Conservation (phyloP, 345 rosid species). For the Dipteronia dyeriana region DNA sequence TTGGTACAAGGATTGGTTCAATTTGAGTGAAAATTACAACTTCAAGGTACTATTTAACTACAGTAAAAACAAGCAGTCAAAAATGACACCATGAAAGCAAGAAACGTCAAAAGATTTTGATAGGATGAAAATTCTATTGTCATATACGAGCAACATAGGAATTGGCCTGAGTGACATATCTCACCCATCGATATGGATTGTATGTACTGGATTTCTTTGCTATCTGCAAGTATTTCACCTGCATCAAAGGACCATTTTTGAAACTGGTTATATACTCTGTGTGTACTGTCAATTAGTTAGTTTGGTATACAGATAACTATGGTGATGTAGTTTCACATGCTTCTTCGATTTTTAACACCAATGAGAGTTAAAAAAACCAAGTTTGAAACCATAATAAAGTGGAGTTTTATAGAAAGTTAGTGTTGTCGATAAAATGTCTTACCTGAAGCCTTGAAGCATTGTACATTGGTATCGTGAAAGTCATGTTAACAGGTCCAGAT, state of each 20-base stretch:
- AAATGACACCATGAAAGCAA: background rate
- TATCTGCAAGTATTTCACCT: constrained; percentile 99
- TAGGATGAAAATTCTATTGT: background rate
- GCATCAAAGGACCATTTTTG: constrained; percentile 29
- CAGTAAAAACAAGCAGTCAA: background rate
- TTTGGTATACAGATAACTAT: background rate
- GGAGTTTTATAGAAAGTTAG: constrained; percentile 11
- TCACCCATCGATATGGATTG: constrained; percentile 98
- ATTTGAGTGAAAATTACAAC: background rate
- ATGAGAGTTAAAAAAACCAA: background rate
- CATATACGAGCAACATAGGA: constrained; percentile 90
- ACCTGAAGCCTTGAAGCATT: constrained; percentile 94
- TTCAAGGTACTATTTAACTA: background rate
- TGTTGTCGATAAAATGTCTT: constrained; percentile 19
- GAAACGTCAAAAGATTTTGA: background rate
- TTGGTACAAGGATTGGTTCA: constrained; percentile 1
- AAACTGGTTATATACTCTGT: background rate
- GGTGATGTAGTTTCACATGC: background rate
- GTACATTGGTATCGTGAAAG: constrained; percentile 95
- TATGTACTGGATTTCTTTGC: constrained; percentile 80
- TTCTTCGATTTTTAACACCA: background rate
- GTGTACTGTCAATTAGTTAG: background rate
- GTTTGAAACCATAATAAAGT: background rate
- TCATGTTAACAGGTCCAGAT: constrained; percentile 98
- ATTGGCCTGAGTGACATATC: constrained; percentile 97